Evolutionary conservation across 1,139 yeast species (phyloP).

Genomic region (Kluyveromyces sp.): DNA sequence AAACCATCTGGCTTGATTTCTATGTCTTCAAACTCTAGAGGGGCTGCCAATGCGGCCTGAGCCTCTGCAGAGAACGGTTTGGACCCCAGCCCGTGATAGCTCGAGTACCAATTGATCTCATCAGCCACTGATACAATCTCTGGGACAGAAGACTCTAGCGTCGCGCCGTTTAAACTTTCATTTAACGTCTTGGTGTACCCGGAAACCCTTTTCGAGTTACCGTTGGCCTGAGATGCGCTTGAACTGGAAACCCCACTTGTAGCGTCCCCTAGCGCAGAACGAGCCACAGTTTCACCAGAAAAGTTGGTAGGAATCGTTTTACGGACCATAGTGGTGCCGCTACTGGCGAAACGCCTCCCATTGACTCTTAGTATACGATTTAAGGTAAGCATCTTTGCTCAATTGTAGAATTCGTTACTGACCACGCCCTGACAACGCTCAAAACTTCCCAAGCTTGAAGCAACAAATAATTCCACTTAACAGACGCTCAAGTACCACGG

Average conservation of each 20-base stretch:
- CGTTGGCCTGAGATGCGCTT: neutral
- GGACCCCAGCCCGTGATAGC: conserved; percentile 77
- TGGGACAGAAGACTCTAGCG: conserved; percentile 8
- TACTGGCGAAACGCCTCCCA: conserved; percentile 6
- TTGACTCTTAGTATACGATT: conserved; percentile 2
- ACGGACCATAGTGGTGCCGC: conserved; percentile 9
- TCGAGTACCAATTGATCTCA: conserved; percentile 57
- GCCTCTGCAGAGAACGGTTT: conserved; percentile 61
- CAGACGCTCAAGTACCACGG: too few species aligned
- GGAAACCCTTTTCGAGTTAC: neutral
- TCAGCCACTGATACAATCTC: neutral
- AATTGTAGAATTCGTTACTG: too few species aligned
- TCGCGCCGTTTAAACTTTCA: conserved; percentile 11
- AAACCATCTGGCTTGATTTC: conserved; percentile 96
- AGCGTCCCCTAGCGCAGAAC: too few species aligned
- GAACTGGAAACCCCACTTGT: too few species aligned
- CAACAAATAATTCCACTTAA: too few species aligned
- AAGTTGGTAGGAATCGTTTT: neutral
- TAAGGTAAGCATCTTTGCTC: neutral
- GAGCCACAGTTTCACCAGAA: neutral
- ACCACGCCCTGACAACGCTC: too few species aligned
- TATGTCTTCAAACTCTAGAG: conserved; percentile 60
- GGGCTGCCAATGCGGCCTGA: conserved; percentile 52
- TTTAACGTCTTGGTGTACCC: conserved; percentile 11
- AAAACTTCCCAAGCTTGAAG: too few species aligned